Base-by-base conservation (phyloP, 2,329 filamentous ascomycete genomes). In the Ophiostoma angusticollis region DNA sequence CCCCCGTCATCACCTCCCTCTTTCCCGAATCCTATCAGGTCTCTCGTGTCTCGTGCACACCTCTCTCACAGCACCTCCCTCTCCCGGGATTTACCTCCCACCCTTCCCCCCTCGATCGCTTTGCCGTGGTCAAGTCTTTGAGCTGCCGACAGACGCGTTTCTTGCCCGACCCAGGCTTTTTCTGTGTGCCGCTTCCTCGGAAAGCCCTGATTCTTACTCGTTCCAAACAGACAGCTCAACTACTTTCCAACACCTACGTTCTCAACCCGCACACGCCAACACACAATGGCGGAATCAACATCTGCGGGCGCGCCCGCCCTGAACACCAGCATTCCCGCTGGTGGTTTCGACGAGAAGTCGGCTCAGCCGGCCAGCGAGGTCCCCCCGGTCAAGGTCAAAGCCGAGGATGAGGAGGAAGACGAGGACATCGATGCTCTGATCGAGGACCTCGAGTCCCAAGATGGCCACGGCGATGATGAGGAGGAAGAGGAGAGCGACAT, bases 391-490 rank as follows among this genome's bases (percentile, higher is more conserved):
- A 60, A 62, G 52, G 51, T 55, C 43, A 65, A 63, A 53, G 56
- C 54, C 17, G 63, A 60, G 31, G 72, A 71, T 22, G 77, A 78
- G 6, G 79, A 84, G 35, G 80, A 86, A 17, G 80, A 85, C 52
- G 81, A 85, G 63, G 80, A 89, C 57, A 85, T 93, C 50, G 83
- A 93, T 55, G 76, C 78, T 54, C 70, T 93, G 53, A 93, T 93
- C 50, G 81, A 86, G 58, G 84, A 91, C 53, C 78, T 93, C 49
- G 81, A 91, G 63, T 85, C 79, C 30, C 69, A 84, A 51, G 84
- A 91, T 59, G 83, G 79, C 40, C 74, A 78, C 49, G 69, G 72
- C 42, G 65, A 68, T 14, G 75, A 81, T 39, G 65, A 68, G n/a
- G 75, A 68, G 35, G 63, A 69, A 29, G 62, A 70, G 31, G 67